Percentiles rank a stretch among this genome's conserved stretches.
Evolutionary conservation across 139 green algal genomes (phyloP).

Genomic region (Edaphochlamys debaryana): DNA sequence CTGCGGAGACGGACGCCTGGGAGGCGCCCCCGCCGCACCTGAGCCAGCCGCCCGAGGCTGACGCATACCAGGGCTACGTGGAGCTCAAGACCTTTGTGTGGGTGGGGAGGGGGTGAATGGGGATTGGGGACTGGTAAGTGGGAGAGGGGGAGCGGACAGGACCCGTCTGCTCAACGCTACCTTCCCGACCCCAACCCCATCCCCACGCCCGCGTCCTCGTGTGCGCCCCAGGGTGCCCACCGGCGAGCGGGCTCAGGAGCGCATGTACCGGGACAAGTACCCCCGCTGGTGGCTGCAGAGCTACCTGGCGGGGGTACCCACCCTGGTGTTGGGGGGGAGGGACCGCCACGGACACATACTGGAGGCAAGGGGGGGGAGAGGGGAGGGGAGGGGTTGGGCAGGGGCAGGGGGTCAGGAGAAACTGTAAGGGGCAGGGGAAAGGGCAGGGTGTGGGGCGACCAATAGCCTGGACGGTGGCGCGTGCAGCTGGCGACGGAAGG

Average conservation of each 20-base stretch:
- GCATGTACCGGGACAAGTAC: constrained; percentile 53
- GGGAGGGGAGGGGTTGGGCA: too few species aligned
- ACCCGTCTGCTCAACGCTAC: too few species aligned
- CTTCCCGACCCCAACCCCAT: neutral
- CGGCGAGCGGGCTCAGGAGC: neutral
- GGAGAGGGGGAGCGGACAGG: neutral
- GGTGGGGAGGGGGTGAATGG: neutral
- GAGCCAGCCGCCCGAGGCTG: neutral
- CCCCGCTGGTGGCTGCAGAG: constrained; percentile 59
- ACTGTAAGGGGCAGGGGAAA: too few species aligned
- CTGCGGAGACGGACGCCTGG: constrained; percentile 64
- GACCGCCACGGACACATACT: constrained; percentile 54
- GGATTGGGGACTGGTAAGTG: neutral
- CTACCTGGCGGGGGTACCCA: constrained; percentile 62
- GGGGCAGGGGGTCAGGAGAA: too few species aligned
- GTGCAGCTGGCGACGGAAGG: too few species aligned
- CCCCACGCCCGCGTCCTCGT: neutral
- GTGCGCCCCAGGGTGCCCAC: neutral
- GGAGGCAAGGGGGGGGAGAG: constrained; percentile 29
- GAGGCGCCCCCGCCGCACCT: neutral
- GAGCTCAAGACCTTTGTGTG: constrained; percentile 66
- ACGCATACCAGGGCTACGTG: constrained; percentile 18
- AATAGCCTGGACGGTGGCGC: too few species aligned
- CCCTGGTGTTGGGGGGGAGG: constrained; percentile 54
- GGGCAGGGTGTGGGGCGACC: too few species aligned